Evolutionary conservation across 2,329 filamentous ascomycete species (phyloP), one percentile per base, ranked within the genome.

Genomic region (Huntiella bhutanensis): DNA sequence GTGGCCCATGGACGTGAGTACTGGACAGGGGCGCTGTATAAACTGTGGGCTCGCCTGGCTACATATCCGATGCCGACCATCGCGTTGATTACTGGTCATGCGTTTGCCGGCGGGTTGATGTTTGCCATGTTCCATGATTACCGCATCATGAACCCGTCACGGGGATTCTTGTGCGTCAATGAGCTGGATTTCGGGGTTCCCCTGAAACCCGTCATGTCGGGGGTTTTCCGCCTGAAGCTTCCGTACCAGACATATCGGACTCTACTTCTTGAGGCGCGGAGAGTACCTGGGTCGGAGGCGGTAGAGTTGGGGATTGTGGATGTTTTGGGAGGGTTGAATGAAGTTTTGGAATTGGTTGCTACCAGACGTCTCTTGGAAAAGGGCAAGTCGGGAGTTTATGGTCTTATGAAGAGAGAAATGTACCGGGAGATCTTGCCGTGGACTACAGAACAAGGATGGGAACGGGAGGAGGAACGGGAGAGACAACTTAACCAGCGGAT

Each of bases 41-140:
- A 36, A 33, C 41, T 51, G 36, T 49, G 35, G 42, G 11, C 15
- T 43, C 36, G 32, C 41, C 41, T 46, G 2, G 39, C 6, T 33
- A 61, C 62, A 43, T 88, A 77, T 57, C 81, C 82, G 11, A 85
- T 87, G 81, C 83, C 83, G 17, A 91, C 82, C 3, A 62, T 91
- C 43, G 78, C 82, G n/a, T 66, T 86, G 6, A 57, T 88, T 46
- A 85, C 84, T 54, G 83, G 83, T 16, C 84, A 92, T 60, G 75
- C 78, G 46, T 91, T 86, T 59, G 84, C 83, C 4, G 83, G 75
- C 40, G 83, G 81, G n/a, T 66, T 87, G 51, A 87, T 91, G 77
- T 65, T 81, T 7, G 74, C 81, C 49, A 82, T 85, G 72, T 75
- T 81, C 62, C 82, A 87, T 61, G 82, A 88, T 63, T 91, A 91